Conservation (phyloP, 352 stramenopile species). For the Phytopythium aichiense region DNA sequence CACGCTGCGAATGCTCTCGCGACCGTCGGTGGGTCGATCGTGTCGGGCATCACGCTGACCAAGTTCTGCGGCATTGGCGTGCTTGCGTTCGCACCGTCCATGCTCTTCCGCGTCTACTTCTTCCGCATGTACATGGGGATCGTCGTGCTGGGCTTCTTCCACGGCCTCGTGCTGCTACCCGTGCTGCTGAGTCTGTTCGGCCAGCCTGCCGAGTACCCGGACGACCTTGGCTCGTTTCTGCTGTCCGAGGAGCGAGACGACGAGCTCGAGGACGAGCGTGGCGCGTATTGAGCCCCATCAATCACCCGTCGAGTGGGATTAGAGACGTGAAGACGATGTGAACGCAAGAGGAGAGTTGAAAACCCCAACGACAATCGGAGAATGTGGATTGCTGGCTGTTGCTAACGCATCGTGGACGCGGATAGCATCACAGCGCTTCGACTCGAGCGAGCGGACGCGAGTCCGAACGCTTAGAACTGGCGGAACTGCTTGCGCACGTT, state of each 20-base stretch:
- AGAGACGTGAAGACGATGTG: background rate
- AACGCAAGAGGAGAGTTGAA: constrained; percentile 4
- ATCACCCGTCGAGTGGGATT: background rate
- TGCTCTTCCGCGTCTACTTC: constrained; percentile 91
- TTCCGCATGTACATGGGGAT: constrained; percentile 92
- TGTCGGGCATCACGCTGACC: constrained; percentile 91
- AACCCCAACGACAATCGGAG: constrained; percentile 13
- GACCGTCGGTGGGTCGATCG: constrained; percentile 73
- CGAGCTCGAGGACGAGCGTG: constrained; percentile 40
- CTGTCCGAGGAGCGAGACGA: constrained; percentile 65
- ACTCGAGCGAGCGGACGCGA: background rate
- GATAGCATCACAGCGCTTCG: background rate
- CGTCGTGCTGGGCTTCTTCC: constrained; percentile 82
- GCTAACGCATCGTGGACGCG: background rate
- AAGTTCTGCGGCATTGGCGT: constrained; percentile 90
- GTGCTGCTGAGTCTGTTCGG: constrained; percentile 77
- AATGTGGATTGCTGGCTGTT: constrained; percentile 6
- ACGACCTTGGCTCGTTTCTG: constrained; percentile 68
- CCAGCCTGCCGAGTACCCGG: constrained; percentile 37
- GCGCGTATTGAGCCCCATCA: constrained; percentile 1
- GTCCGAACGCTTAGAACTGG: constrained; percentile 90
- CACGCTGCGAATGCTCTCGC: constrained; percentile 72
- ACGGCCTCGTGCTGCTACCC: constrained; percentile 75
- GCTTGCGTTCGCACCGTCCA: constrained; percentile 86
- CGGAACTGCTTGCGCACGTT: constrained; percentile 99